Base-by-base conservation (phyloP, 2,329 filamentous ascomycete genomes). In the Xylaria sp. region DNA sequence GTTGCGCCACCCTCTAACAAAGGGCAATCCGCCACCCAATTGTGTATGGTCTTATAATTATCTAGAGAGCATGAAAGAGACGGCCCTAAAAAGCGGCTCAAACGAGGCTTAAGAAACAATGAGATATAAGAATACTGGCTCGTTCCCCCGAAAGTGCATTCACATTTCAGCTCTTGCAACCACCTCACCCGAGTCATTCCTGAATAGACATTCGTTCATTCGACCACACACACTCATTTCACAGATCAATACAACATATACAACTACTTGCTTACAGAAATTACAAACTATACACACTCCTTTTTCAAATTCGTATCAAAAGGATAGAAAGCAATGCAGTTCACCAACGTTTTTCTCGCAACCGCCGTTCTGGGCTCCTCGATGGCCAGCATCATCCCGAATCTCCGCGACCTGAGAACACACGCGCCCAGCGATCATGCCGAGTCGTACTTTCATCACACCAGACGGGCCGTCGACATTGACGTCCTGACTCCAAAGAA, bases 281-380 rank as follows among this genome's bases (percentile, higher is more conserved):
- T 3, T 13, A 34, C 5, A 26, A 26, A 13, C 29, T 4, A 34
- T 13, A 7, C 29, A 34, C 29, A 34, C 9, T 34, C 29, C 11
- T 34, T 34, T 34, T 4, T 3, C 11, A 13, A 34, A 34, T 11
- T 7, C 6, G 11, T 7, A 34, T 3, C 11, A 34, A 26, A 26
- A 26, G 11, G 24, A 26, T 29, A 24, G 26, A 16, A 17, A 47
- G 57, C 59, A 44, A 63, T 63, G 61, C 61, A 63, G 20, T 40
- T 62, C 52, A 44, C 43, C 52, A 61, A 40, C 39, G 21, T 60
- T 43, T 29, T 63, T 29, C 43, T 63, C 22, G 56, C 61, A n/a
- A 48, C 50, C 22, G 50, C 48, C 1, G 54, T 48, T 26, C 13
- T 55, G 20, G n/a, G 18, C 49, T 13, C 43, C 2, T 42, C 43